A percentile compares a stretch with the other conserved stretches of the same genome.
Conservation (phyloP, 352 stramenopile species). For the Phytophthora tentaculata region DNA sequence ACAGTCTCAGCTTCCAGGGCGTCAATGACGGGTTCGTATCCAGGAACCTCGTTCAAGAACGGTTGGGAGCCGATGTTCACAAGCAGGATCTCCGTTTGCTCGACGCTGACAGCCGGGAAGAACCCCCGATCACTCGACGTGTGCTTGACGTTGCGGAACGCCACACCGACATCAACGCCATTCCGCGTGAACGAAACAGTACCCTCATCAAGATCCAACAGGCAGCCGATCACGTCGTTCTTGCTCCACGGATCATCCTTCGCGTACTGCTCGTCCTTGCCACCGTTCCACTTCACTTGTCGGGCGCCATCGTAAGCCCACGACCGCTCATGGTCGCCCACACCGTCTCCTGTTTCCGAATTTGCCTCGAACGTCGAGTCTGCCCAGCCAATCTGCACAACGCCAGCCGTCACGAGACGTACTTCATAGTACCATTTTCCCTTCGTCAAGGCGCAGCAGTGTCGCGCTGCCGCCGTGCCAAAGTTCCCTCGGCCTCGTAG, state of each 20-base stretch:
- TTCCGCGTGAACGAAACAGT: constrained; percentile 88
- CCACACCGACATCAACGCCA: constrained; percentile 67
- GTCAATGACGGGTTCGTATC: constrained; percentile 57
- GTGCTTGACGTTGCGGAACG: constrained; percentile 58
- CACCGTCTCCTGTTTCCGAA: constrained; percentile 85
- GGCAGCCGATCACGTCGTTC: constrained; percentile 90
- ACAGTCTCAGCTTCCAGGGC: constrained; percentile 29
- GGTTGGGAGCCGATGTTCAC: constrained; percentile 86
- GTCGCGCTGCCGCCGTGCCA: constrained; percentile 65
- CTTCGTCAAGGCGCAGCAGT: constrained; percentile 46
- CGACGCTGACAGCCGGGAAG: constrained; percentile 83
- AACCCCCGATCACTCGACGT: constrained; percentile 47
- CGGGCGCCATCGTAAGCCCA: constrained; percentile 92
- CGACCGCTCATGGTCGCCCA: constrained; percentile 90
- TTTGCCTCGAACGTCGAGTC: constrained; percentile 80
- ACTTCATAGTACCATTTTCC: constrained; percentile 94
- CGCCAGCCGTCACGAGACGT: constrained; percentile 83
- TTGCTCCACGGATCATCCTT: constrained; percentile 58
- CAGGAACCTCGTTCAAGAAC: constrained; percentile 60
- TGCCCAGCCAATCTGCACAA: constrained; percentile 94
- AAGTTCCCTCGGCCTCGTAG: constrained; percentile 80
- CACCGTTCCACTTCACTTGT: constrained; percentile 85
- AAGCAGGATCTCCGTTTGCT: constrained; percentile 81
- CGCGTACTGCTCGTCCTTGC: constrained; percentile 70
- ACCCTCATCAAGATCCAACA: constrained; percentile 78